These are phyloP conservation scores for Sporothrix schenckii DNA, from an alignment of 2,329 filamentous ascomycete species.

Conservation along the genomic window DNA sequence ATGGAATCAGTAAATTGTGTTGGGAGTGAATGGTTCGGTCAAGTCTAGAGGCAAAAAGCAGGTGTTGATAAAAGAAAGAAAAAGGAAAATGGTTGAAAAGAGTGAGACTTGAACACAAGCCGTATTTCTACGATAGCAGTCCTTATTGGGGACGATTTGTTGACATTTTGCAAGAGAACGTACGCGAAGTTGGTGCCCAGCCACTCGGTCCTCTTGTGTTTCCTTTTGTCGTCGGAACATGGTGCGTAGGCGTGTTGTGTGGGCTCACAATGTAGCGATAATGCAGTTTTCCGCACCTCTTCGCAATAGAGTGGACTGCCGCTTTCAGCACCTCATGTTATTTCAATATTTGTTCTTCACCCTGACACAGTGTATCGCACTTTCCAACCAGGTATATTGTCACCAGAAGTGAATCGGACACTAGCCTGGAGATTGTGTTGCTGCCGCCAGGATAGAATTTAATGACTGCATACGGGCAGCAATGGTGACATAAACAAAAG, in stretches of 20 bases:
- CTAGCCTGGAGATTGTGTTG: no score
- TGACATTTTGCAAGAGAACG: neutral
- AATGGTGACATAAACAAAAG: no score
- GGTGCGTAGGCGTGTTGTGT: neutral
- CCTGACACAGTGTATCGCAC: neutral
- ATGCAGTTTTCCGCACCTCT: neutral
- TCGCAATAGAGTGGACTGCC: neutral
- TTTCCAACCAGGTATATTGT: no score
- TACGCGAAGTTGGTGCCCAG: slow-evolving; percentile 19
- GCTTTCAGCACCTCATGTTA: neutral
- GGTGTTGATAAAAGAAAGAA: neutral
- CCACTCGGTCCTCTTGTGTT: slow-evolving; percentile 2
- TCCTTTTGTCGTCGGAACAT: neutral
- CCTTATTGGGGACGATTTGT: neutral
- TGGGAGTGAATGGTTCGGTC: neutral
- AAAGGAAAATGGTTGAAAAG: slow-evolving; percentile 2
- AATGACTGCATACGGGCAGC: no score
- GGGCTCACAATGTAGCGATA: neutral
- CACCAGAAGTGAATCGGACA: no score
- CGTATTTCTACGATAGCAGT: slow-evolving; percentile 12
- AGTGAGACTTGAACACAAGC: slow-evolving; percentile 19
- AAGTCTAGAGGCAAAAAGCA: neutral
- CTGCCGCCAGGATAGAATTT: no score
- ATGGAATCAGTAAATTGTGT: neutral
- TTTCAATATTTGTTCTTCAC: neutral